phyloP scores from a whole-genome alignment of 805 yeast genomes.

The Candida piceae region DNA sequence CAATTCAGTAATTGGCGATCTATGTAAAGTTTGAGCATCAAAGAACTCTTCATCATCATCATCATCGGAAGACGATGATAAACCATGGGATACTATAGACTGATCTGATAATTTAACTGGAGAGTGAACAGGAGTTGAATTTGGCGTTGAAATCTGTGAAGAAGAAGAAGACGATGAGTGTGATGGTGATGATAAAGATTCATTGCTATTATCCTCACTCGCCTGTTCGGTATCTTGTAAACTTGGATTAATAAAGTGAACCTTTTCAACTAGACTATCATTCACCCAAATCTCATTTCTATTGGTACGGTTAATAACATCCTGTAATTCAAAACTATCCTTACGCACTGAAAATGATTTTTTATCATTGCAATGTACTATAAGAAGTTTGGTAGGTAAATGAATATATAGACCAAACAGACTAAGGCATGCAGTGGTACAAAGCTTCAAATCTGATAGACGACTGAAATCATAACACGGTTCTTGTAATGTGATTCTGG shows the following conservation, averaged over 20 bases:
- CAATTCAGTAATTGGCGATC: not conserved
- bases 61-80: too few species aligned
- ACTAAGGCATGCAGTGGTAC: constrained; percentile 19
- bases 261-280: constrained; percentile 1
- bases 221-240: not conserved
- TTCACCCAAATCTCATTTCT: constrained; percentile 10
- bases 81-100: too few species aligned
- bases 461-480: constrained; percentile 8
- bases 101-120: too few species aligned
- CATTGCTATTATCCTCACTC: not conserved
- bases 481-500: constrained; percentile 10
- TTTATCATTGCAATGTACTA: constrained; percentile 18
- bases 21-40: not conserved
- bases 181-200: too few species aligned
- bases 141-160: too few species aligned
- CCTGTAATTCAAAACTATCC: constrained; percentile 22
- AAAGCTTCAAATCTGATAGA: constrained; percentile 4
- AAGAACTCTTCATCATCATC: not conserved
- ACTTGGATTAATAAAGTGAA: constrained; percentile 4
- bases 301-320: constrained; percentile 21
- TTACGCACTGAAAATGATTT: constrained; percentile 23
- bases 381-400: constrained; percentile 12
- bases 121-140: too few species aligned
- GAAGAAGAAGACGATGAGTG: too few species aligned
- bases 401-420: constrained; percentile 26